Base-by-base conservation (phyloP, 495 filamentous ascomycete genomes). In the Sphaerosporella brunnea region DNA sequence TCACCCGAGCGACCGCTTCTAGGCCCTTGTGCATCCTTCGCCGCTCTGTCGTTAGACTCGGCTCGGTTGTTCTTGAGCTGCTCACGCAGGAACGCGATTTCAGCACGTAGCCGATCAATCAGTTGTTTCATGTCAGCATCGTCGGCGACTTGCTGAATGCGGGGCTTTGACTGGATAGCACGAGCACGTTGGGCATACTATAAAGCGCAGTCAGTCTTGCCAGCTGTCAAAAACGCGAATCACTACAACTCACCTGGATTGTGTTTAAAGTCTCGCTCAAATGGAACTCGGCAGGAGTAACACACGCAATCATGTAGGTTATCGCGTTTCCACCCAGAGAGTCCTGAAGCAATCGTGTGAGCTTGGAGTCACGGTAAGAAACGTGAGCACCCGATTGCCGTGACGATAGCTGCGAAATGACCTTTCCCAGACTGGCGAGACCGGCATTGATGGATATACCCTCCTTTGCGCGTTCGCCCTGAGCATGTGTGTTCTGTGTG, bases 231-330 rank as follows among this genome's bases (percentile, higher is more conserved):
- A n/a, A n/a, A n/a, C n/a, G n/a, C n/a, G n/a, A n/a, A n/a, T n/a
- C n/a, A n/a, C 7, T 18, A 13, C 3, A 30, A 32, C 48, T 48
- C 52, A 61, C 58, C 53, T 61, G 78, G 19, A 99, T 81, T 0
- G 90, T 99, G 62, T 99, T 99, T 34, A 99, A 68, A 0, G 90
- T 96, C 65, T 99, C 90, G 65, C 87, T 96, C 15, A 96, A 69
- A 63, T 99, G 88, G 62, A 96, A 99, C 58, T 93, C 88, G 11
- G 86, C 86, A 4, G 87, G 90, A 4, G 84, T 96, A 20, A 99
- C 87, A 65, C 90, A 99, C 23, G 90, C 90, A 67, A 99, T 87
- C 90, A 99, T 95, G 64, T 96, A 99, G 1, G 90, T 99, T 56
- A 93, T 92, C 0, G 90, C 92, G 59, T 92, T 96, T 3, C 92